Evolutionary conservation across 305 asterid species (phyloP).

Genomic region (Fraxinus nigra): DNA sequence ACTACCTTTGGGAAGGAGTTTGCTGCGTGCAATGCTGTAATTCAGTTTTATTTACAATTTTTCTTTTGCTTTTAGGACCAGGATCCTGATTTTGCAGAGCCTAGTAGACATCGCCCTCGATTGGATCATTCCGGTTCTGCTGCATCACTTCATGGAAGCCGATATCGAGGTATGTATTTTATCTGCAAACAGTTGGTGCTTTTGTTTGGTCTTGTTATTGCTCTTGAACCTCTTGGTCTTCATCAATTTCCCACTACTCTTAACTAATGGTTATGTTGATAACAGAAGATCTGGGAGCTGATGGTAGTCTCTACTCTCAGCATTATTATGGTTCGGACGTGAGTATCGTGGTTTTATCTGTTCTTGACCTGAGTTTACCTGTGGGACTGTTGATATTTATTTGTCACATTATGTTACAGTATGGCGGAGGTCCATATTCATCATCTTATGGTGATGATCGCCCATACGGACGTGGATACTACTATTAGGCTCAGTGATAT

Average conservation of each 20-base stretch:
- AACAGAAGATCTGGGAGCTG: constrained; percentile 36
- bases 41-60: neutral
- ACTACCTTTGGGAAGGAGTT: neutral
- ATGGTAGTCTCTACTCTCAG: constrained; percentile 30
- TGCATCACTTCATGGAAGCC: constrained; percentile 31
- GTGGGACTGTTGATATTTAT: constrained; percentile 18
- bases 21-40: neutral
- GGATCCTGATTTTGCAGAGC: constrained; percentile 41
- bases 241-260: neutral
- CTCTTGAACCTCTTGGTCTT: constrained; percentile 3
- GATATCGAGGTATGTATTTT: constrained; percentile 33
- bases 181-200: neutral
- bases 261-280: constrained; percentile 8
- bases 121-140: constrained; percentile 41
- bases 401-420: constrained; percentile 30
- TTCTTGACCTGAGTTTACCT: neutral
- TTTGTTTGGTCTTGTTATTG: neutral
- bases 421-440: constrained; percentile 38
- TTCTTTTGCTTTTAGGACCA: constrained; percentile 33
- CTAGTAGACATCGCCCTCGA: constrained; percentile 46
- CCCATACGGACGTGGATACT: constrained; percentile 43
- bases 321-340: constrained; percentile 45
- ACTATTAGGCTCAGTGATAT: constrained; percentile 34
- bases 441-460: constrained; percentile 40
- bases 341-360: constrained; percentile 29